Conservation (phyloP, 768 basidiomycete genomes). For the Amanita inopinata region DNA sequence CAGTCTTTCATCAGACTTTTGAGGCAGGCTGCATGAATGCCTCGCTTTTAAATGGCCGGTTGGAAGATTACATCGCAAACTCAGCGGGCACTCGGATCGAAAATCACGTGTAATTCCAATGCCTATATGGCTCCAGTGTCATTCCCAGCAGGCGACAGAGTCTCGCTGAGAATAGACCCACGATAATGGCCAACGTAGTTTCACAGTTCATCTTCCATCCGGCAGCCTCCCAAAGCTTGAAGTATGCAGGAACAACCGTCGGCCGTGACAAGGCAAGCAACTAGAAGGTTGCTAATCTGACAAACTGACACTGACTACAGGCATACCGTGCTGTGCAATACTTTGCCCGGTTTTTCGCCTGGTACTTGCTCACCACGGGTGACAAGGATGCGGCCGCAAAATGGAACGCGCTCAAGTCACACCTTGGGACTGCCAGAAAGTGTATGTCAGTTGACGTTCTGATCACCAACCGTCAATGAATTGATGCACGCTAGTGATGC, state of each 20-base stretch:
- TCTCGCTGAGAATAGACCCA: constrained; percentile 6
- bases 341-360: constrained; percentile 81
- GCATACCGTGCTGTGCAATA: constrained; percentile 88
- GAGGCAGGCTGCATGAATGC: too few species aligned
- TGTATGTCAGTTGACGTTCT: constrained; percentile 35
- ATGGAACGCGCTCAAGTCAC: constrained; percentile 79
- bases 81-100: neutral
- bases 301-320: constrained; percentile 28
- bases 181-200: constrained; percentile 40
- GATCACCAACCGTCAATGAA: neutral
- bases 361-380: constrained; percentile 64
- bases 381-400: constrained; percentile 60
- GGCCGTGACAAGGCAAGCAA: constrained; percentile 80
- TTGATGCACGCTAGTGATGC: constrained; percentile 52
- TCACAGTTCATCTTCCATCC: constrained; percentile 85
- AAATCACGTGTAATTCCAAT: constrained; percentile 18
- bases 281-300: neutral
- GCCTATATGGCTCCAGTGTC: constrained; percentile 8
- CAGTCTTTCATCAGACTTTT: too few species aligned
- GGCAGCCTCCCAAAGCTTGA: constrained; percentile 61
- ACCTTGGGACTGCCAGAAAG: constrained; percentile 80
- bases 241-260: constrained; percentile 68
- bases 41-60: too few species aligned
- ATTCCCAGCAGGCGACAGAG: too few species aligned
- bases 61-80: too few species aligned